Percentiles rank a stretch among this genome's conserved stretches.
These are phyloP conservation scores for Psilocybe azurescens DNA, from an alignment of 768 basidiomycete species.

Conservation along the genomic window DNA sequence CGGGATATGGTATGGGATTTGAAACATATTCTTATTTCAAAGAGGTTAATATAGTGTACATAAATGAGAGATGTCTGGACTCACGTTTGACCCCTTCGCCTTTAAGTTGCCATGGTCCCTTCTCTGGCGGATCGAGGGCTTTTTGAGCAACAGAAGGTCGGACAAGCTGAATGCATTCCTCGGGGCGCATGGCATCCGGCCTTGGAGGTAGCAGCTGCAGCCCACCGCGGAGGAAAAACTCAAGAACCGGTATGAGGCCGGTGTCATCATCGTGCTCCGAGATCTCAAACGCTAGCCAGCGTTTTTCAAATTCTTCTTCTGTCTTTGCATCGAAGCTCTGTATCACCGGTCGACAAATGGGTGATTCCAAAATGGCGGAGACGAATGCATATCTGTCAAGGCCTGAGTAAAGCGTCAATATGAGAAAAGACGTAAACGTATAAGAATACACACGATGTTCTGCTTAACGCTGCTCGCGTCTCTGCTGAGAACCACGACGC, in stretches of 20 bases:
- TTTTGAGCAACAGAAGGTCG: conserved; percentile 13
- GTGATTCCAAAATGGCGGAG: conserved; percentile 18
- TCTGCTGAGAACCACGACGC: conserved; percentile 21
- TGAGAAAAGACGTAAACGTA: neutral
- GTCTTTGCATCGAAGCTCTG: conserved; percentile 12
- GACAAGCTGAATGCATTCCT: conserved; percentile 18
- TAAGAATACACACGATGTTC: conserved; percentile 11
- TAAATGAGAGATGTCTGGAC: neutral
- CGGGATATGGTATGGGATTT: conserved; percentile 42
- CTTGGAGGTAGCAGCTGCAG: conserved; percentile 24
- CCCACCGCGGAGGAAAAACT: conserved; percentile 27
- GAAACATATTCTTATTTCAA: neutral
- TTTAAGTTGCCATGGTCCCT: conserved; percentile 14
- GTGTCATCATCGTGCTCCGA: conserved; percentile 22
- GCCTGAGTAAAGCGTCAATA: conserved; percentile 11
- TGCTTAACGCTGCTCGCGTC: conserved; percentile 9
- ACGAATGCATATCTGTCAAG: conserved; percentile 27
- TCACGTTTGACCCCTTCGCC: conserved; percentile 13
- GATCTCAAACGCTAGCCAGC: conserved; percentile 26
- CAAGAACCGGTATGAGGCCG: conserved; percentile 23
- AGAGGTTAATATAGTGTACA: neutral
- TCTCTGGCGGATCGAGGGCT: conserved; percentile 8
- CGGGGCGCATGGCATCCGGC: neutral
- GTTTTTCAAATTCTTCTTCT: conserved; percentile 27
- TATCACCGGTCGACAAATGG: conserved; percentile 2